Evolutionary conservation across 2,329 filamentous ascomycete genomes (phyloP).

Genomic region (Metarhizium album): DNA sequence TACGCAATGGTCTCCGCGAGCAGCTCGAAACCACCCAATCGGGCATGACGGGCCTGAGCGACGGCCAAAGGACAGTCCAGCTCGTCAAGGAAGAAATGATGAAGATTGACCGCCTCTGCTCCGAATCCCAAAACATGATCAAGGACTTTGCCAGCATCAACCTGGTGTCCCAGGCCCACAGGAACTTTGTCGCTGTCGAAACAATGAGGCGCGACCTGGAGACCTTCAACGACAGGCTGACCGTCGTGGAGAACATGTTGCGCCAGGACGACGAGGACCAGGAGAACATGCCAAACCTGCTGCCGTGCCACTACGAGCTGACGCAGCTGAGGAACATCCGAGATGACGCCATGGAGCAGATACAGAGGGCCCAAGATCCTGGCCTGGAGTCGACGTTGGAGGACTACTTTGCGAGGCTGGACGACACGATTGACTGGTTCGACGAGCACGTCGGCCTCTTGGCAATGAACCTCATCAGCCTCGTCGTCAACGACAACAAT

Average conservation of each 20-base stretch:
- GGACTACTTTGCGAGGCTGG: conserved; percentile 79
- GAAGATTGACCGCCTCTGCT: conserved; percentile 95
- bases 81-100: conserved; percentile 97
- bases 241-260: conserved; percentile 66
- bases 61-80: conserved; percentile 84
- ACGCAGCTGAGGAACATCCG: conserved; percentile 87
- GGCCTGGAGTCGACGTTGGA: conserved; percentile 73
- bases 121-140: conserved; percentile 95
- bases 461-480: conserved; percentile 78
- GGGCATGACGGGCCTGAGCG: conserved; percentile 79
- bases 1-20: conserved; percentile 77
- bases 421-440: conserved; percentile 86
- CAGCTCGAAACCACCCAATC: conserved; percentile 91
- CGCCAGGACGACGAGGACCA: conserved; percentile 73
- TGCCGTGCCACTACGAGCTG: conserved; percentile 84
- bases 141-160: conserved; percentile 92
- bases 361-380: conserved; percentile 61
- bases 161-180: conserved; percentile 82
- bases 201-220: conserved; percentile 87
- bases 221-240: conserved; percentile 70
- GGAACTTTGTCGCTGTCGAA: conserved; percentile 91
- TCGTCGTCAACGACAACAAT: conserved; percentile 79
- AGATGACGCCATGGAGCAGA: conserved; percentile 95
- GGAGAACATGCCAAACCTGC: conserved; percentile 84
- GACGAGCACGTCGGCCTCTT: conserved; percentile 87